Conservation (phyloP, 371 early-diverging fungal genomes). For the Umbelopsis sp. region DNA sequence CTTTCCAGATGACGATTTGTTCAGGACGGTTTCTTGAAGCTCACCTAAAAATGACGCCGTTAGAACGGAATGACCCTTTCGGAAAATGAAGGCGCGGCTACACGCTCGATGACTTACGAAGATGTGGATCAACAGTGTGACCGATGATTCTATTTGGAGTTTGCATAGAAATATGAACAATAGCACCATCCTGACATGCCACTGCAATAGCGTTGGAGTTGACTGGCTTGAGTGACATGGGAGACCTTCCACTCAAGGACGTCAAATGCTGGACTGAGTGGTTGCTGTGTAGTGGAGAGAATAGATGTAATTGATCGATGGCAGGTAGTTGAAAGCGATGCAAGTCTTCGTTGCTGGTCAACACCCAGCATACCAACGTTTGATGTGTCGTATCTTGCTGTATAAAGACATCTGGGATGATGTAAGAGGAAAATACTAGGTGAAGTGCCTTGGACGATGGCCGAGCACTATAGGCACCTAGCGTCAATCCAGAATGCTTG, state of each 20-base stretch:
- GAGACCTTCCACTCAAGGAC: neutral
- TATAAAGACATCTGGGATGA: conserved; percentile 10
- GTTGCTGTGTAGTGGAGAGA: neutral
- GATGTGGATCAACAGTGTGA: neutral
- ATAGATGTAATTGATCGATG: neutral
- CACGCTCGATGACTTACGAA: conserved; percentile 1
- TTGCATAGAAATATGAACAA: neutral
- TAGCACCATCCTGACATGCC: conserved; percentile 1
- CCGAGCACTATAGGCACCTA: neutral
- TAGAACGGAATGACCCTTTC: too few relatives aligned
- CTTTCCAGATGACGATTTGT: neutral
- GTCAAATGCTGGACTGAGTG: conserved; percentile 1
- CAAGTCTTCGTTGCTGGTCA: conserved; percentile 10
- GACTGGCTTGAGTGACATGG: neutral
- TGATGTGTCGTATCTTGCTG: neutral
- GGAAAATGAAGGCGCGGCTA: too few relatives aligned
- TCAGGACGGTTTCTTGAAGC: neutral
- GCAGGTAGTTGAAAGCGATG: neutral
- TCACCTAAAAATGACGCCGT: neutral
- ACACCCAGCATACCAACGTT: conserved; percentile 1
- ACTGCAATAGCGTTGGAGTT: neutral
- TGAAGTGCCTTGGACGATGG: neutral
- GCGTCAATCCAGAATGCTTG: neutral
- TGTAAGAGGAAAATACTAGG: neutral
- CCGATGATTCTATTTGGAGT: neutral